Evolutionary conservation across 805 yeast species (phyloP).

Genomic region (Brettanomyces bruxellensis): DNA sequence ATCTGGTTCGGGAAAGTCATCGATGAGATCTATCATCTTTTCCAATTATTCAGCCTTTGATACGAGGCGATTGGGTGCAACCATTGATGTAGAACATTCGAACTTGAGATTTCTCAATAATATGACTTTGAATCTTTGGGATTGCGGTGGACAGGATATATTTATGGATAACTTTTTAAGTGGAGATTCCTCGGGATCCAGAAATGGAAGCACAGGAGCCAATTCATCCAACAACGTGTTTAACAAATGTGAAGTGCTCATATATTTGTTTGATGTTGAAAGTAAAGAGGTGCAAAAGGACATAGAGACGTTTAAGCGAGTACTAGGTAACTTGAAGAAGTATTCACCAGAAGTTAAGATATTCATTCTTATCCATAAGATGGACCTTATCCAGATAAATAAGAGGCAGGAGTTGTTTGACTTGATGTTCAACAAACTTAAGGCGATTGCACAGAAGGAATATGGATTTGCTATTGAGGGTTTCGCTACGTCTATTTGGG

Average conservation of each 20-base stretch:
- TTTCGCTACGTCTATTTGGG: constrained; percentile 96
- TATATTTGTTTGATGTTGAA: constrained; percentile 95
- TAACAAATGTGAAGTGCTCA: constrained; percentile 90
- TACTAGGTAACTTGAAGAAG: constrained; percentile 70
- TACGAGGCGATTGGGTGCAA: constrained; percentile 90
- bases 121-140: constrained; percentile 94
- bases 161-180: constrained; percentile 82
- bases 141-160: constrained; percentile 96
- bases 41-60: constrained; percentile 95
- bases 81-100: constrained; percentile 97
- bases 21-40: constrained; percentile 94
- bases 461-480: constrained; percentile 61
- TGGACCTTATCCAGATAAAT: constrained; percentile 88
- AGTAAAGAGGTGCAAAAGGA: constrained; percentile 87
- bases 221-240: constrained; percentile 62
- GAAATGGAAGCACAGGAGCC: constrained; percentile 29
- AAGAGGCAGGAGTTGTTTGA: constrained; percentile 76
- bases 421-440: constrained; percentile 76
- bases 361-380: constrained; percentile 86
- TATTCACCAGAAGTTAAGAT: constrained; percentile 87
- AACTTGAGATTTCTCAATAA: constrained; percentile 87
- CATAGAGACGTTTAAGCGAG: constrained; percentile 81
- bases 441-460: constrained; percentile 57
- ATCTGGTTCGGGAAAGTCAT: constrained; percentile 94
- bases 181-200: constrained; percentile 15